These are phyloP conservation scores for Leishmania tarentolae DNA, from an alignment of 208 protist genomes.

Conservation along the genomic window DNA sequence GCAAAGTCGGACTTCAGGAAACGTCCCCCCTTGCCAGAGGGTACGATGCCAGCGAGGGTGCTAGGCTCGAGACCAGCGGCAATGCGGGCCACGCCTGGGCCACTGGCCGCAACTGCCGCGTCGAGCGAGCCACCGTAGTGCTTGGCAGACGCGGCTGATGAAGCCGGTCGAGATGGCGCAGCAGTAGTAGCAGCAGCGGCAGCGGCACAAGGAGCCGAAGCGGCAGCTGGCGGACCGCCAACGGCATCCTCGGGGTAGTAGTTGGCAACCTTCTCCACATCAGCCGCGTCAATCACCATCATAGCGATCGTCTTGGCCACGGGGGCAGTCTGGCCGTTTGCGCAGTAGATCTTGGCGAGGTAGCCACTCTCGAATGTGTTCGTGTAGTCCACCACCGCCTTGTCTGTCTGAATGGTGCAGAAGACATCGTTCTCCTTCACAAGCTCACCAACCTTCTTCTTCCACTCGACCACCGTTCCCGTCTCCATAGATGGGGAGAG, in stretches of 20 bases:
- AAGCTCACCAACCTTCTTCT: slow-evolving; percentile 92
- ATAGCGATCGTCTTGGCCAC: slow-evolving; percentile 90
- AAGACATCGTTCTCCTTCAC: slow-evolving; percentile 94
- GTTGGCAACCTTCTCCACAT: slow-evolving; percentile 73
- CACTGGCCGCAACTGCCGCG: slow-evolving; percentile 68
- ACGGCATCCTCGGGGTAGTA: slow-evolving; percentile 47
- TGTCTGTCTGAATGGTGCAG: slow-evolving; percentile 97
- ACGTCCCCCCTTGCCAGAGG: slow-evolving; percentile 75
- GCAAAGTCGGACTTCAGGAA: slow-evolving; percentile 83
- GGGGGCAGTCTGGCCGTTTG: slow-evolving; percentile 70
- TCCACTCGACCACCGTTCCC: slow-evolving; percentile 88
- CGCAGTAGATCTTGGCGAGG: slow-evolving; percentile 94
- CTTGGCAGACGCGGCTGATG: slow-evolving; percentile 17
- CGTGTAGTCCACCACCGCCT: slow-evolving; percentile 97
- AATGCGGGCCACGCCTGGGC: slow-evolving; percentile 82
- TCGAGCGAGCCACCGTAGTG: slow-evolving; percentile 69
- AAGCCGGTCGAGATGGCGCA: slow-evolving; percentile 6
- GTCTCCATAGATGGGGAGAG: slow-evolving; percentile 90
- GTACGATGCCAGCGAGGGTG: slow-evolving; percentile 45
- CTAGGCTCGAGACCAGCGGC: slow-evolving; percentile 55
- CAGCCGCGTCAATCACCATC: slow-evolving; percentile 80
- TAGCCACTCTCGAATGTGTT: slow-evolving; percentile 93
- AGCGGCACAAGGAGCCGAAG: slow-evolving; percentile 32
- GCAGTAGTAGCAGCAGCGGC: slow-evolving; percentile 32
- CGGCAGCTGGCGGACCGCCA: slow-evolving; percentile 21